Conservation (phyloP, 2,329 filamentous ascomycete species). For the Tolypocladium amazonense region DNA sequence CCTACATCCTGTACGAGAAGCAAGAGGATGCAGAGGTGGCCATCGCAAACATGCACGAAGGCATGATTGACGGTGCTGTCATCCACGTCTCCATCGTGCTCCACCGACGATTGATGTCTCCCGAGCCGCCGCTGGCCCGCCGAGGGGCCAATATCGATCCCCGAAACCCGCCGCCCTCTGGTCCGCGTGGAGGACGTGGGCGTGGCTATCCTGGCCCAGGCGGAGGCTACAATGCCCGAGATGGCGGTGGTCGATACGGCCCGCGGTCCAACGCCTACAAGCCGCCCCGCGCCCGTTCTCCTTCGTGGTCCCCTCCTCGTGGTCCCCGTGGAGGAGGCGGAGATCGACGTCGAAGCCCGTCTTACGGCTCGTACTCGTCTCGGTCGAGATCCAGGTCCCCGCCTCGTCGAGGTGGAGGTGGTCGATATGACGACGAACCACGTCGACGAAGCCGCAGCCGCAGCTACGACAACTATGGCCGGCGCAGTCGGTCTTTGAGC, state of each 20-base stretch:
- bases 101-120: constrained; percentile 72
- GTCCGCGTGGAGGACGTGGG: constrained; percentile 22
- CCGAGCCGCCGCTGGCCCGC: constrained; percentile 62
- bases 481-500: constrained; percentile 29
- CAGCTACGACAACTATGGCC: constrained; percentile 31
- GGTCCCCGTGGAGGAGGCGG: constrained; percentile 18
- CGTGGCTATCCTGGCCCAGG: constrained; percentile 8
- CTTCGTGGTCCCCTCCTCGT: constrained; percentile 27
- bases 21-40: constrained; percentile 75
- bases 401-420: constrained; percentile 18
- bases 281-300: constrained; percentile 40
- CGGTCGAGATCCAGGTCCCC: constrained; percentile 36
- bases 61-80: constrained; percentile 74
- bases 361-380: constrained; percentile 32
- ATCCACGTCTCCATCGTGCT: constrained; percentile 85
- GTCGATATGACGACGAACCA: constrained; percentile 19
- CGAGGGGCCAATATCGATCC: constrained; percentile 50
- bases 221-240: constrained; percentile 20
- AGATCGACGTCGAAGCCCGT: constrained; percentile 34
- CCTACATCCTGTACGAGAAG: constrained; percentile 77
- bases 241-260: constrained; percentile 27
- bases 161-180: constrained; percentile 20
- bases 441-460: constrained; percentile 37
- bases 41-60: constrained; percentile 95
- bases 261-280: constrained; percentile 48